Percentiles rank a stretch among this genome's conserved stretches.
Conservation (phyloP, 169 alveolate species). For the Eimeria praecox region DNA sequence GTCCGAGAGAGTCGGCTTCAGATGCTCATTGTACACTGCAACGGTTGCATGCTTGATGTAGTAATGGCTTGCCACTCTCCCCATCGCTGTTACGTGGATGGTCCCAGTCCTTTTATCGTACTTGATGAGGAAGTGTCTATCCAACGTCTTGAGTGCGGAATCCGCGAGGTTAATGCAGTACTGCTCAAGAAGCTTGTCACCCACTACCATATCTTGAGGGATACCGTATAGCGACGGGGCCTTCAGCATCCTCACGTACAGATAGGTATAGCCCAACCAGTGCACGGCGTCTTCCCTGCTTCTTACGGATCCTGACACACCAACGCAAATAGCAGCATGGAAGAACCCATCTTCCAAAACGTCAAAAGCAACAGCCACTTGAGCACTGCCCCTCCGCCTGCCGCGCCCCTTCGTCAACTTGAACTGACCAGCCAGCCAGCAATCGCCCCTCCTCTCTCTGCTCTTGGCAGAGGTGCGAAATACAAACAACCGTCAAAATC, state of each 20-base stretch:
- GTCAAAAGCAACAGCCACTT: background rate
- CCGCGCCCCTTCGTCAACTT: background rate
- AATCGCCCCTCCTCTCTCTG: background rate
- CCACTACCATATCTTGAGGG: slow-evolving; percentile 83
- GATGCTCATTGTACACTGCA: slow-evolving; percentile 95
- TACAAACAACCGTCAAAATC: background rate
- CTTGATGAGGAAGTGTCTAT: slow-evolving; percentile 95
- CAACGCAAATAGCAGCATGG: background rate
- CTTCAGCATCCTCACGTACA: slow-evolving; percentile 96
- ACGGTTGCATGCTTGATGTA: slow-evolving; percentile 97
- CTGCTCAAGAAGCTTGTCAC: slow-evolving; percentile 79
- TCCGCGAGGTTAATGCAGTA: slow-evolving; percentile 85
- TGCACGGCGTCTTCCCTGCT: slow-evolving; percentile 97
- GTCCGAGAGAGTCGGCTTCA: slow-evolving; percentile 95
- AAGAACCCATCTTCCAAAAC: background rate
- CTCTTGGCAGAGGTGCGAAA: background rate
- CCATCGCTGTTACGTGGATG: slow-evolving; percentile 97
- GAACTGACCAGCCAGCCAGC: background rate
- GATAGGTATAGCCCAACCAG: slow-evolving; percentile 99
- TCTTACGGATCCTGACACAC: slow-evolving; percentile 93
- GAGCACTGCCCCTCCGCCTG: background rate
- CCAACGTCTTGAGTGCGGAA: slow-evolving; percentile 96
- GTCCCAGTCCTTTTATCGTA: slow-evolving; percentile 93
- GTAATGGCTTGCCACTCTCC: slow-evolving; percentile 98
- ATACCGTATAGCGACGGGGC: slow-evolving; percentile 95